These are phyloP conservation scores for Trichophyton schoenleinii DNA, from an alignment of 2,329 filamentous ascomycete species.

Conservation along the genomic window DNA sequence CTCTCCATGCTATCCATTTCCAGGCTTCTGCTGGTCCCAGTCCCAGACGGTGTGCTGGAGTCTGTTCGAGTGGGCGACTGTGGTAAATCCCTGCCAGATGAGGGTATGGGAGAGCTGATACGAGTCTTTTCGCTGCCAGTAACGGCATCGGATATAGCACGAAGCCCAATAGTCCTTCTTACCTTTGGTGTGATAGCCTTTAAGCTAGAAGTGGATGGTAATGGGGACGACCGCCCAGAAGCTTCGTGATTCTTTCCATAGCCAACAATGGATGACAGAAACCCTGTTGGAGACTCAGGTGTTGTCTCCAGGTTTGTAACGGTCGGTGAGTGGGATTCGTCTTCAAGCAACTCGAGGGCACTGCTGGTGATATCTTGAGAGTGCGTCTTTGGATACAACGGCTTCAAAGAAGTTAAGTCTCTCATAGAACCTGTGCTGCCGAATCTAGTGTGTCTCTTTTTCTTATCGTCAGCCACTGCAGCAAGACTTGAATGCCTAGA, in stretches of 20 bases:
- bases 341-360: conserved; percentile 29
- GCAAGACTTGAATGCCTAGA: conserved; percentile 54
- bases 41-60: conserved; percentile 46
- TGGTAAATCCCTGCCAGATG: conserved; percentile 41
- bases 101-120: conserved; percentile 30
- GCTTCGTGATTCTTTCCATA: conserved; percentile 30
- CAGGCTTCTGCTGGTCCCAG: conserved; percentile 49
- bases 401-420: conserved; percentile 46
- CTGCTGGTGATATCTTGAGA: conserved; percentile 52
- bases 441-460: conserved; percentile 63
- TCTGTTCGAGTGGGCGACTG: conserved; percentile 62
- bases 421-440: conserved; percentile 65
- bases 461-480: conserved; percentile 55
- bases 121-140: conserved; percentile 42
- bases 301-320: conserved; percentile 46
- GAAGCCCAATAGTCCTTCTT: conserved; percentile 54
- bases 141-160: conserved; percentile 68
- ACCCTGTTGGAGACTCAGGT: conserved; percentile 27
- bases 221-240: conserved; percentile 37
- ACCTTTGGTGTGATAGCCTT: conserved; percentile 49
- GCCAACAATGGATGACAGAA: conserved; percentile 34
- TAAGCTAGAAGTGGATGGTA: conserved; percentile 33
- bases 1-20: conserved; percentile 64
- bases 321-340: conserved; percentile 38
- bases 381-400: conserved; percentile 53